phyloP scores from a whole-genome alignment of 2,329 filamentous ascomycete species.

The Paraphoma chrysanthemicola region DNA sequence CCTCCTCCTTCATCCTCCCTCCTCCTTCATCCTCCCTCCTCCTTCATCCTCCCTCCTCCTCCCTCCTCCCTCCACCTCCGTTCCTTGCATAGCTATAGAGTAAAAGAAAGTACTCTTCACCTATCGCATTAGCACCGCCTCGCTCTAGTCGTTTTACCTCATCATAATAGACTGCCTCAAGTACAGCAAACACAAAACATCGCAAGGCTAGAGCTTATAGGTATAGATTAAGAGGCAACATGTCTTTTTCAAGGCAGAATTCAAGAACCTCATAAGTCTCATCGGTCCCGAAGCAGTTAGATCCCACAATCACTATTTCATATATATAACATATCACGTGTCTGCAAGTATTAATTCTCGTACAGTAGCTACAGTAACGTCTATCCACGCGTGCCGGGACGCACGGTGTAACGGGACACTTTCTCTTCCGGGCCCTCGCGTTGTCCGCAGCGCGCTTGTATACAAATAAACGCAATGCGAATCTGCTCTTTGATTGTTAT shows the following conservation, averaged over 20 bases:
- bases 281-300: constrained; percentile 17
- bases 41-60: too few relatives aligned
- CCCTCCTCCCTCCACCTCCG: too few relatives aligned
- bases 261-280: constrained; percentile 43
- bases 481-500: not conserved
- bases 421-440: not conserved
- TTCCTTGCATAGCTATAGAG: constrained; percentile 26
- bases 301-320: too few relatives aligned
- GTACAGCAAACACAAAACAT: constrained; percentile 14
- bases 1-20: too few relatives aligned
- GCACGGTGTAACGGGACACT: constrained; percentile 1
- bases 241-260: constrained; percentile 40
- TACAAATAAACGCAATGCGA: not conserved
- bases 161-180: constrained; percentile 16
- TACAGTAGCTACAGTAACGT: too few relatives aligned
- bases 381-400: constrained; percentile 1
- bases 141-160: constrained; percentile 6
- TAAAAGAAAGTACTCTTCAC: constrained; percentile 18
- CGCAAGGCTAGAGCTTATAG: constrained; percentile 22
- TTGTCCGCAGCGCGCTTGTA: not conserved
- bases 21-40: too few relatives aligned
- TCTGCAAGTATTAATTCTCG: not conserved
- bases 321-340: too few relatives aligned
- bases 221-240: constrained; percentile 12
- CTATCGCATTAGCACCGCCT: constrained; percentile 11